These are phyloP conservation scores for Melanopsichium pennsylvanicum DNA, from an alignment of 1,284 basidiomycete genomes.

Conservation along the genomic window DNA sequence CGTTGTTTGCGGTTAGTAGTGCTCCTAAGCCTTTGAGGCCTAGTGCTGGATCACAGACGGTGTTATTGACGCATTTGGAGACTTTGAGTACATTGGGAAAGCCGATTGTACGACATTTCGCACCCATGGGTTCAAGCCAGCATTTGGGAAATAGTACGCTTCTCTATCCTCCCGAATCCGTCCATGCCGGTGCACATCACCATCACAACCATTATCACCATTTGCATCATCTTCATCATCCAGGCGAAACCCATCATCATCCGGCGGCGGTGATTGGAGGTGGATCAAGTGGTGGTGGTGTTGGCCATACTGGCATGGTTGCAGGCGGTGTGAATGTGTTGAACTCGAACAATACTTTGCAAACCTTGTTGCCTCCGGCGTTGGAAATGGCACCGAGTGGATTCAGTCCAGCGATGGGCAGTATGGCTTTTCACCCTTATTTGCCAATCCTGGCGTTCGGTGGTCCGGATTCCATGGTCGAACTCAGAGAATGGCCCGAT, in stretches of 20 bases:
- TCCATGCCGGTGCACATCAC: slow-evolving; percentile 25
- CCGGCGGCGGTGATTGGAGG: no score
- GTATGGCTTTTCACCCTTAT: slow-evolving; percentile 63
- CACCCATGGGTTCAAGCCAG: slow-evolving; percentile 26
- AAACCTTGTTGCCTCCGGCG: slow-evolving; percentile 35
- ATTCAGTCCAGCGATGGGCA: slow-evolving; percentile 57
- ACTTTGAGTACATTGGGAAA: slow-evolving; percentile 29
- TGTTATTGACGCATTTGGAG: slow-evolving; percentile 48
- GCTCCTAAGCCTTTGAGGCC: slow-evolving; percentile 36
- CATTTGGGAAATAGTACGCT: slow-evolving; percentile 32
- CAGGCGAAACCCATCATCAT: slow-evolving; percentile 5
- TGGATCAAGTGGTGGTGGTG: neutral
- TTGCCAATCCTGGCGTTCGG: slow-evolving; percentile 57
- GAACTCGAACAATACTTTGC: slow-evolving; percentile 26
- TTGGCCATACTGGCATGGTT: no score
- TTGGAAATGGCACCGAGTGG: slow-evolving; percentile 20
- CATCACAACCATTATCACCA: slow-evolving; percentile 35
- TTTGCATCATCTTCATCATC: slow-evolving; percentile 21
- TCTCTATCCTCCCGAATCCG: slow-evolving; percentile 26
- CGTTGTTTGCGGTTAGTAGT: slow-evolving; percentile 77
- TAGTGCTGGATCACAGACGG: slow-evolving; percentile 31
- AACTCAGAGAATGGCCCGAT: slow-evolving; percentile 44
- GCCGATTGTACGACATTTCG: slow-evolving; percentile 41
- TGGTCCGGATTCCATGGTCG: slow-evolving; percentile 53
- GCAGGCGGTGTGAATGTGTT: no score